A percentile compares a stretch with the other conserved stretches of the same genome.
Conservation (phyloP, 257 asterid genomes). For the Solanum pinnatisectum region DNA sequence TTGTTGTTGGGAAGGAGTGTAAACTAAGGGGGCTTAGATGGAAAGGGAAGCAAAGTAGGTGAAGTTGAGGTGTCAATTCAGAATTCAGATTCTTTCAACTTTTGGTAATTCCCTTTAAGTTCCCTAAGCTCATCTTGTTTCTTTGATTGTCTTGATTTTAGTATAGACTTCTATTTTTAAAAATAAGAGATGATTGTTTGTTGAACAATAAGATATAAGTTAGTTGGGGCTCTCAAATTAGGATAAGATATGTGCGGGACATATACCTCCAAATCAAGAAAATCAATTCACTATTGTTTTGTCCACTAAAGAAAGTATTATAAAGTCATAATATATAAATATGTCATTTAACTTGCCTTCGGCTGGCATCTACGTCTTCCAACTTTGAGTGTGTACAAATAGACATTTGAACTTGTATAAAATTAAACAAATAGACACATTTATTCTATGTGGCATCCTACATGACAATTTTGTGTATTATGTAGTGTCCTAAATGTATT, state of each 20-base stretch:
- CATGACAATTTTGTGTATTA: no score
- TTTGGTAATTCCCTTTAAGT: background rate
- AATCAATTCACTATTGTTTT: background rate
- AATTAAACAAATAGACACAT: no score
- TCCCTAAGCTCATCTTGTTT: slow-evolving; percentile 11
- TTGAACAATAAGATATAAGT: slow-evolving; percentile 32
- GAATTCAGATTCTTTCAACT: slow-evolving; percentile 4
- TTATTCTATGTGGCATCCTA: fast-evolving
- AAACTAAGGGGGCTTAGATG: slow-evolving; percentile 34
- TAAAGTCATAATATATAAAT: no score
- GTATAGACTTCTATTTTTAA: slow-evolving; percentile 1
- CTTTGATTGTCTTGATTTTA: slow-evolving; percentile 14
- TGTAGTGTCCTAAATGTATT: no score
- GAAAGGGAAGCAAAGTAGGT: slow-evolving; percentile 22
- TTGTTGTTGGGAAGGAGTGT: background rate
- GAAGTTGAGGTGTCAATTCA: slow-evolving; percentile 18
- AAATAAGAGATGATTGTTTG: slow-evolving; percentile 8
- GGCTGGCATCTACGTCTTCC: fast-evolving
- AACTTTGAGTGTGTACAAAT: no score
- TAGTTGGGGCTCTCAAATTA: slow-evolving; percentile 28
- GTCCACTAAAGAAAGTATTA: slow-evolving; percentile 18
- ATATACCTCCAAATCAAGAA: slow-evolving; percentile 1
- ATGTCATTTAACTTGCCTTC: fast-evolving
- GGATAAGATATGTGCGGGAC: slow-evolving; percentile 9
- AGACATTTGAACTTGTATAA: no score